A percentile compares a stretch with the other conserved stretches of the same genome.
These are phyloP conservation scores for Rhododendron griersonianum DNA, from an alignment of 148 eudicot genomes.

Conservation along the genomic window DNA sequence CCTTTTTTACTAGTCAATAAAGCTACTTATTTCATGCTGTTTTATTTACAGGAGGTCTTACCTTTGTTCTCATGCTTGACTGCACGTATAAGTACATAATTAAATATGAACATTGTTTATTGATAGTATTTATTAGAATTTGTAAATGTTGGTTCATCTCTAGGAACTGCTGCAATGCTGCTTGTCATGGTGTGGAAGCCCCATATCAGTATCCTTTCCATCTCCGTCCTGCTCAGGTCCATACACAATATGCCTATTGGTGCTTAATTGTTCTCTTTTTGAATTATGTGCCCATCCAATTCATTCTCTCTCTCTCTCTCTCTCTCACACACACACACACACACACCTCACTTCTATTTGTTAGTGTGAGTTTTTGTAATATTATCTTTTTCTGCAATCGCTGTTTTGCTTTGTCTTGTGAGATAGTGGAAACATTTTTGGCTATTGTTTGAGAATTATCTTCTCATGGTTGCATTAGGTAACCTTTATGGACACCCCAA, in stretches of 20 bases:
- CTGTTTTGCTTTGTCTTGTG: not conserved
- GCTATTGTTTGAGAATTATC: not conserved
- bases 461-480: not conserved
- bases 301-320: not conserved
- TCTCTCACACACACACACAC: not conserved
- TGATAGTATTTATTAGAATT: conserved; percentile 3
- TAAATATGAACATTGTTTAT: not conserved
- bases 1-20: not conserved
- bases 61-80: not conserved
- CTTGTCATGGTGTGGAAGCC: conserved; percentile 91
- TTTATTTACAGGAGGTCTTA: not conserved
- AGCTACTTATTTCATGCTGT: not conserved
- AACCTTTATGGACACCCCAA: not conserved
- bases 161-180: conserved; percentile 94
- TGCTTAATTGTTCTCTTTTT: not conserved
- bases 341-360: not conserved
- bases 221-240: conserved; percentile 67
- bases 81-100: not conserved
- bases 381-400: not conserved
- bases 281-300: not conserved
- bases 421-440: not conserved
- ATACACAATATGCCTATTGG: not conserved
- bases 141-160: conserved; percentile 10
- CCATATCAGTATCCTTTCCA: conserved; percentile 64
- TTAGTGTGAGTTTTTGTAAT: not conserved